These are phyloP conservation scores for Metarhizium rileyi DNA, from an alignment of 2,329 filamentous ascomycete species.

Conservation along the genomic window DNA sequence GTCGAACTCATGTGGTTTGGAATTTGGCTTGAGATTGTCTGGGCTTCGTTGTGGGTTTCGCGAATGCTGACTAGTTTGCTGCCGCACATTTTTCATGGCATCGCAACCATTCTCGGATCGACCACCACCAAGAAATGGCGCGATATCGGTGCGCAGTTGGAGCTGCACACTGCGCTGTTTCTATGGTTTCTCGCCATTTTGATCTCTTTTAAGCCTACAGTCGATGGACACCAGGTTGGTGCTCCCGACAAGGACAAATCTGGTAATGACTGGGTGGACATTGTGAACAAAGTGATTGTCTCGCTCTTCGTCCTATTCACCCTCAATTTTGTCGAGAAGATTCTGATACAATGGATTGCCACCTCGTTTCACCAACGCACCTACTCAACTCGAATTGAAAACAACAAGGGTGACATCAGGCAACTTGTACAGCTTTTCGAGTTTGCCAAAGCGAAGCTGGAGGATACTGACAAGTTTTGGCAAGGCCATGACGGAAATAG, in stretches of 20 bases:
- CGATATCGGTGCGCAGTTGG: conserved; percentile 76
- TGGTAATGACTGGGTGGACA: conserved; percentile 58
- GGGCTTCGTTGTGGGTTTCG: conserved; percentile 80
- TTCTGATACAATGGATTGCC: conserved; percentile 89
- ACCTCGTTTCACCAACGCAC: conserved; percentile 87
- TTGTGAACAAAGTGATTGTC: conserved; percentile 78
- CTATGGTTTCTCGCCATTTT: conserved; percentile 87
- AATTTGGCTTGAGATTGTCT: conserved; percentile 90
- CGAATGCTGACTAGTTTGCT: conserved; percentile 43
- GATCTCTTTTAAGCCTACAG: conserved; percentile 75
- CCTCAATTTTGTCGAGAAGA: conserved; percentile 83
- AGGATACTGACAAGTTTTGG: conserved; percentile 41
- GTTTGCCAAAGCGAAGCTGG: conserved; percentile 67
- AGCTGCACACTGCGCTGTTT: conserved; percentile 77
- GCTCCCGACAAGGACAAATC: conserved; percentile 31
- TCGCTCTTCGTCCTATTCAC: conserved; percentile 69
- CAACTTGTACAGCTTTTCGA: conserved; percentile 48
- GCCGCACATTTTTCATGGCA: conserved; percentile 33
- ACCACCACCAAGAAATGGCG: conserved; percentile 90
- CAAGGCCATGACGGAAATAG: conserved; percentile 21
- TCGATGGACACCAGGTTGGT: conserved; percentile 46
- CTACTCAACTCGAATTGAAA: conserved; percentile 80
- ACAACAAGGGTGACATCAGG: conserved; percentile 83
- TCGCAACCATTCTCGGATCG: conserved; percentile 66
- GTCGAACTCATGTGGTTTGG: conserved; percentile 83